phyloP scores from a whole-genome alignment of 208 protist species.

The Strigomonas culicis region DNA sequence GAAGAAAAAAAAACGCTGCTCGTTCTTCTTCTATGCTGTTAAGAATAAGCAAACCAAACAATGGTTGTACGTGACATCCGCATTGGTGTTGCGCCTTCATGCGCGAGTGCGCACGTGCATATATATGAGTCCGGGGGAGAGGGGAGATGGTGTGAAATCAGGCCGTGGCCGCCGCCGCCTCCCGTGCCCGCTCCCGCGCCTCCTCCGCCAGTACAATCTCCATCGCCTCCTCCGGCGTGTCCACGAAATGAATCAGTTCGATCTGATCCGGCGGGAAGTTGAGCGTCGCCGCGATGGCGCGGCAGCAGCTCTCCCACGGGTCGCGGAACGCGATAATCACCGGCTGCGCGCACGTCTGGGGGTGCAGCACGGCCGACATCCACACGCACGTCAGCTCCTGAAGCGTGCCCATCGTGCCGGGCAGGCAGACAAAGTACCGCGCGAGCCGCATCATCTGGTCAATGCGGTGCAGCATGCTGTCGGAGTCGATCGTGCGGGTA shows the following conservation, averaged over 20 bases:
- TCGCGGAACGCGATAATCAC: conserved; percentile 71
- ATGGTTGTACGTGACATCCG: too few relatives aligned
- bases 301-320: conserved; percentile 56
- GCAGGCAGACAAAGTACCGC: conserved; percentile 60
- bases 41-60: too few relatives aligned
- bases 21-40: not conserved
- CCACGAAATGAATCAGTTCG: conserved; percentile 48
- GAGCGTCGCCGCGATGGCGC: conserved; percentile 32
- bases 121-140: too few relatives aligned
- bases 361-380: conserved; percentile 41
- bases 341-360: conserved; percentile 15
- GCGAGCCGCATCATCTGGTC: conserved; percentile 54
- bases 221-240: conserved; percentile 53
- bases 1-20: not conserved
- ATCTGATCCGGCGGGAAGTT: conserved; percentile 25
- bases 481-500: conserved; percentile 34
- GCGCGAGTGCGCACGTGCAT: too few relatives aligned
- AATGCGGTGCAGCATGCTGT: conserved; percentile 53
- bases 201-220: conserved; percentile 5
- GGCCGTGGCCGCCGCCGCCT: too few relatives aligned
- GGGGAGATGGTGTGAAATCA: too few relatives aligned
- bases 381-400: conserved; percentile 69
- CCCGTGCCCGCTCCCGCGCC: not conserved
- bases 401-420: conserved; percentile 60
- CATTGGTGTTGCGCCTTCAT: too few relatives aligned